Base-by-base conservation (phyloP, 2,329 filamentous ascomycete species). In the Penicillium occitanis region DNA sequence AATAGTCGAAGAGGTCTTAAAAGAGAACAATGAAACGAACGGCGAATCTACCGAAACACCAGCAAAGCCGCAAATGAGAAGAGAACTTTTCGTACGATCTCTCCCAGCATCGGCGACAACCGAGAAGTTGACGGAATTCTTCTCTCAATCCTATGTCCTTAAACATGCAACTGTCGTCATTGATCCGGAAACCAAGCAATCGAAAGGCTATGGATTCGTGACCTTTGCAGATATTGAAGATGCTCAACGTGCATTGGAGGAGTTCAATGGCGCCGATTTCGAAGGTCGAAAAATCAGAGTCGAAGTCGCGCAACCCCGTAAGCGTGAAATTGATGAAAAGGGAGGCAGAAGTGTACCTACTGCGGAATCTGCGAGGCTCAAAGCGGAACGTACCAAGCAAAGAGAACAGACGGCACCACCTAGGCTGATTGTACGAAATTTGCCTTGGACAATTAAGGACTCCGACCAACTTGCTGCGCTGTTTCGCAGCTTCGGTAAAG, bases 151-250 rank as follows among this genome's bases (percentile, higher is more conserved):
- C 67, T 98, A 92, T 73, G 93, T 96, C 7, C 87, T 99, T 76
- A 98, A 97, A 79, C 94, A 98, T 79, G 94, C 95, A 62, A 91
- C 91, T n/a, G 93, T 96, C 4, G 93, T 99, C 46, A 81, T 90
- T 65, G 94, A 99, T 76, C 88, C 91, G 17, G 84, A 88, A 70
- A 96, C 93, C 1, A 97, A 97, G 75, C 83, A 89, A 71, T 97
- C 92, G 14, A 90, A 92, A 75, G 94, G 95, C 19, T 99, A 93
- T 78, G 95, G 95, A 63, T 99, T 99, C 79, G 94, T 99, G 66
- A 98, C 95, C 1, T 95, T 99, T 73, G 92, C 93, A 72, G 95
- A 99, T 75, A 87, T 91, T 35, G 93, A 97, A 70, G 95, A 99
- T 82, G 93, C 94, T 13, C 83, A 89, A 70, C 86, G 89, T 69